Conservation (phyloP, 345 rosid genomes). For the Brassica rapa region DNA sequence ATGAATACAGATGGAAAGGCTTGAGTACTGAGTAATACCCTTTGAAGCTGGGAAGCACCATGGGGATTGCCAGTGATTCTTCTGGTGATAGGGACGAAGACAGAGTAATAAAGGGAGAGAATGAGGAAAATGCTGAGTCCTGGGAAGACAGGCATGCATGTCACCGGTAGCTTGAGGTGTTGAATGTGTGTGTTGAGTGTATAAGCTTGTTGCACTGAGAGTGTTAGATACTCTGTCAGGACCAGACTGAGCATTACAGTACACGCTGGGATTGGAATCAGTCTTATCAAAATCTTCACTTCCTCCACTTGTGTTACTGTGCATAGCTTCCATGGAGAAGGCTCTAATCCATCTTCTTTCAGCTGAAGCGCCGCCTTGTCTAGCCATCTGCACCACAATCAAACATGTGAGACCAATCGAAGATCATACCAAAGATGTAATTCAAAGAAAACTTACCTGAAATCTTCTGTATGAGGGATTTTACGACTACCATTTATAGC, state of each 20-base stretch:
- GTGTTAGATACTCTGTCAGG: slow-evolving; percentile 79
- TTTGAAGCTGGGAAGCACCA: slow-evolving; percentile 94
- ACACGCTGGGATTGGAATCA: slow-evolving; percentile 78
- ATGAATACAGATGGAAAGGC: background rate
- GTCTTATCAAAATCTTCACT: slow-evolving; percentile 76
- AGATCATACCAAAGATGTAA: background rate
- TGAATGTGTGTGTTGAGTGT: slow-evolving; percentile 76
- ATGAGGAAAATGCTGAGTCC: slow-evolving; percentile 82
- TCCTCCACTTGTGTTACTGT: slow-evolving; percentile 94
- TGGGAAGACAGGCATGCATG: slow-evolving; percentile 93
- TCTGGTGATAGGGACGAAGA: slow-evolving; percentile 72
- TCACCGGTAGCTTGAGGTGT: slow-evolving; percentile 74
- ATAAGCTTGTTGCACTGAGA: slow-evolving; percentile 87
- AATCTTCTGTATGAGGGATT: slow-evolving; percentile 65
- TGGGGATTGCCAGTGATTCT: slow-evolving; percentile 80
- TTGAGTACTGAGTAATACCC: slow-evolving; percentile 40
- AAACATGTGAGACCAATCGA: background rate
- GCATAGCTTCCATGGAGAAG: slow-evolving; percentile 87
- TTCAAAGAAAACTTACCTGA: slow-evolving; percentile 48
- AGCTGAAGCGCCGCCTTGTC: slow-evolving; percentile 87
- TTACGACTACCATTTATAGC: slow-evolving; percentile 81
- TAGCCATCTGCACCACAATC: slow-evolving; percentile 54
- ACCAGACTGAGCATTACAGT: slow-evolving; percentile 65
- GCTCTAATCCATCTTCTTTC: slow-evolving; percentile 69
- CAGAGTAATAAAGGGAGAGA: slow-evolving; percentile 67